These are phyloP conservation scores for Talaromyces stipitatus DNA, from an alignment of 495 filamentous ascomycete genomes.

Conservation along the genomic window DNA sequence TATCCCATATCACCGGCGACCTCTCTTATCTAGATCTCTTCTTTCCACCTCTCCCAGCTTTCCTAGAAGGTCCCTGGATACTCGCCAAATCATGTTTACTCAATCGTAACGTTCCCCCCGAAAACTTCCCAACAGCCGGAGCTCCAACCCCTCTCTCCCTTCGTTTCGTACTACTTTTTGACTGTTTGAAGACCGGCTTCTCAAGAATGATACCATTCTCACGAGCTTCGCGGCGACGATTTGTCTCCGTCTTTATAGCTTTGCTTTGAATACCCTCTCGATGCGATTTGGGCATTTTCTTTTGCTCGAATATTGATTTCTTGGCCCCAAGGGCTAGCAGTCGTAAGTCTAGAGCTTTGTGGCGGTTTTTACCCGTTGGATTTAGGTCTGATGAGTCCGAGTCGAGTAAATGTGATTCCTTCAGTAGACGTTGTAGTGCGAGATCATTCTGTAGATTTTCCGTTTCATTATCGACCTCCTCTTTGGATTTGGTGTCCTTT, in stretches of 20 bases:
- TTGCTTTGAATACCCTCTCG: slow-evolving; percentile 70
- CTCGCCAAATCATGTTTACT: slow-evolving; percentile 66
- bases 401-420: slow-evolving; percentile 88
- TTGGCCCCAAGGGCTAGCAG: slow-evolving; percentile 75
- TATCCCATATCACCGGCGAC: slow-evolving; percentile 1
- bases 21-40: slow-evolving; percentile 11
- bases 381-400: slow-evolving; percentile 49
- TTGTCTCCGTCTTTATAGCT: slow-evolving; percentile 55
- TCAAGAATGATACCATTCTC: slow-evolving; percentile 92
- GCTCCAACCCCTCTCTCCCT: slow-evolving; percentile 63
- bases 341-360: slow-evolving; percentile 76
- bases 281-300: slow-evolving; percentile 77
- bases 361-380: slow-evolving; percentile 53
- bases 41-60: slow-evolving; percentile 21
- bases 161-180: slow-evolving; percentile 31
- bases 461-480: slow-evolving; percentile 45
- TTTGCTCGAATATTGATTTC: slow-evolving; percentile 59
- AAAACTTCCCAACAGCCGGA: slow-evolving; percentile 72
- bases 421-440: slow-evolving; percentile 77
- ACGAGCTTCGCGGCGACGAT: slow-evolving; percentile 65
- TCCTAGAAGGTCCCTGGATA: slow-evolving; percentile 39
- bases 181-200: slow-evolving; percentile 44
- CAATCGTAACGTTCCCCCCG: slow-evolving; percentile 68
- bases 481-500: slow-evolving; percentile 20
- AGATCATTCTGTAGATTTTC: slow-evolving; percentile 83